These are phyloP conservation scores for Xerocomellus chrysenteron DNA, from an alignment of 768 basidiomycete genomes.

Conservation along the genomic window DNA sequence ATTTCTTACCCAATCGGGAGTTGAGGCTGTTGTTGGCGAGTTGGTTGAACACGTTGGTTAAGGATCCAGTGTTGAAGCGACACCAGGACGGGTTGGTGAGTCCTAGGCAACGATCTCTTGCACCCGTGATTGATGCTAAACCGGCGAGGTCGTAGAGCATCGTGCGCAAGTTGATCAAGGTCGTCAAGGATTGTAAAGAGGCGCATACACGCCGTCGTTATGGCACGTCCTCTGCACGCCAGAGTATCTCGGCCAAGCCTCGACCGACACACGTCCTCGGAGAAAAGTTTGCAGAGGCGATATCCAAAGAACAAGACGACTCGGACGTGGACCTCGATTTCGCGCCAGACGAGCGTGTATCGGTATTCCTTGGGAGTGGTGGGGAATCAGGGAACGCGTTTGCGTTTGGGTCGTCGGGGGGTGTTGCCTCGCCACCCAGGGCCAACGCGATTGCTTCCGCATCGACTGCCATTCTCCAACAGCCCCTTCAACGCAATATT, in stretches of 20 bases:
- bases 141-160: slow-evolving; percentile 52
- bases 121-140: slow-evolving; percentile 4
- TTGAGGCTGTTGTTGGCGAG: slow-evolving; percentile 68
- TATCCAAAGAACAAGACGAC: slow-evolving; percentile 48
- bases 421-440: slow-evolving; percentile 34
- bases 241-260: slow-evolving; percentile 33
- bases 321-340: slow-evolving; percentile 82
- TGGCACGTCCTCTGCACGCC: slow-evolving; percentile 29
- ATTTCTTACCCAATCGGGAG: slow-evolving; percentile 81
- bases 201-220: slow-evolving; percentile 49
- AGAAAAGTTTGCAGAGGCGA: slow-evolving; percentile 64
- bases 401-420: slow-evolving; percentile 28
- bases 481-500: slow-evolving; percentile 54
- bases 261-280: slow-evolving; percentile 52
- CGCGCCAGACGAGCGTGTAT: slow-evolving; percentile 47
- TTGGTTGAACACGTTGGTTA: slow-evolving; percentile 78
- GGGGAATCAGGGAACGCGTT: slow-evolving; percentile 48
- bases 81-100: slow-evolving; percentile 72
- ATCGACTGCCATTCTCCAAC: slow-evolving; percentile 62
- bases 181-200: slow-evolving; percentile 78
- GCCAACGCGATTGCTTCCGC: slow-evolving; percentile 52
- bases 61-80: slow-evolving; percentile 66
- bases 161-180: slow-evolving; percentile 78
- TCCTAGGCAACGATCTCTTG: slow-evolving; percentile 6
- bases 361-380: slow-evolving; percentile 35